Base-by-base conservation (phyloP, 2,329 filamentous ascomycete genomes). In the Penicillium sp. region DNA sequence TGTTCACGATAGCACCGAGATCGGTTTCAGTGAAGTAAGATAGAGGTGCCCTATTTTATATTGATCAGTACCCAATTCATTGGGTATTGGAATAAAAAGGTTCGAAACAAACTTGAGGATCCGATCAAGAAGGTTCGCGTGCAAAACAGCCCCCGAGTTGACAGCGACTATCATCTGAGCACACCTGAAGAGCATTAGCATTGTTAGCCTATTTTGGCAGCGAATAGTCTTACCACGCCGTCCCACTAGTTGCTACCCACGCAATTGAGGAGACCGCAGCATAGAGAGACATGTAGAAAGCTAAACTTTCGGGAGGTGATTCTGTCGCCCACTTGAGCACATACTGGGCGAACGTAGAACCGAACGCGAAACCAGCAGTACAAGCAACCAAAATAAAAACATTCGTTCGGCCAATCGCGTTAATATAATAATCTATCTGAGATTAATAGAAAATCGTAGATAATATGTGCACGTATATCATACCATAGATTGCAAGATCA, bases 241-340 rank as follows among this genome's bases (percentile, higher is more conserved):
- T 27, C 12, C 45, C 31, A 6, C 45, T 49, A 49, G 45, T 49
- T 36, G 31, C 31, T 15, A 17, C 21, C 45, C 45, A 49, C 1
- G 31, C 45, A 7, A 36, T 23, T 13, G 23, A 49, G 7, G 45
- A 49, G 3, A 49, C 19, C 25, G 21, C n/a, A 12, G 45, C 45
- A 33, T 49, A 49, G 8, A 49, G 31, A 36, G 31, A 49, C 21
- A 49, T 36, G 17, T 49, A 23, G 9, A 36, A 23, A 31, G 45
- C n/a, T 38, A 38, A n/a, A n/a, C 17, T 38, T 38, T n/a, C 35
- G 0, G 17, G 17, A 8, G 17, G 3, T n/a, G 45, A 49, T 23
- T 49, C 45, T 49, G 31, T 49, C 45, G 31, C 45, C 45, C 31
- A 49, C 25, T 49, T 49, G 13, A 49, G 45, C 35, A 49, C 13